phyloP scores from a whole-genome alignment of 345 rosid genomes.

The Aegle marmelos region DNA sequence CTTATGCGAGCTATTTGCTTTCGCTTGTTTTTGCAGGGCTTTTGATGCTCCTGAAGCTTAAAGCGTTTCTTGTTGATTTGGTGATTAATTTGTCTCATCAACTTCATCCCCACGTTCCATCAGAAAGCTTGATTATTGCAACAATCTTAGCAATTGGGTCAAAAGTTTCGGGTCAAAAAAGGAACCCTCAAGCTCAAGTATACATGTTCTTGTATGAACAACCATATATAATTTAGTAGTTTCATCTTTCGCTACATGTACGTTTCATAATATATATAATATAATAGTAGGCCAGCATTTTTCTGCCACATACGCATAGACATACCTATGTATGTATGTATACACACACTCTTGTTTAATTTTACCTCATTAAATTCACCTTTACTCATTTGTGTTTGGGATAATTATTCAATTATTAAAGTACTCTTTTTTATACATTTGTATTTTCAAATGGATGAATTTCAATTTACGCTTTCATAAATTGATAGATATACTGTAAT shows the following conservation, averaged over 20 bases:
- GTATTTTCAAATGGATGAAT: too few relatives aligned
- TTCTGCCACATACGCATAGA: not conserved
- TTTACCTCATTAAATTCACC: too few relatives aligned
- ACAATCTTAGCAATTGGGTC: not conserved
- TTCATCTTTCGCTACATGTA: not conserved
- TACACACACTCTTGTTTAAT: too few relatives aligned
- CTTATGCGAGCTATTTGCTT: not conserved
- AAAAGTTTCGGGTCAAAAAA: conserved; percentile 1
- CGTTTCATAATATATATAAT: not conserved
- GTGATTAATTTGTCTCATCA: conserved; percentile 7
- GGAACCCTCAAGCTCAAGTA: not conserved
- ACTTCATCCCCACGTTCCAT: not conserved
- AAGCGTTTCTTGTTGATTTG: not conserved
- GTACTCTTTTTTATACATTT: too few relatives aligned
- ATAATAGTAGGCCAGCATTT: not conserved
- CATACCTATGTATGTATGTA: too few relatives aligned
- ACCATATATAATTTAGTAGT: not conserved
- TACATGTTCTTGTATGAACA: not conserved
- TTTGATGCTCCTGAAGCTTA: conserved; percentile 21
- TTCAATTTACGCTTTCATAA: too few relatives aligned
- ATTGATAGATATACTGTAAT: too few relatives aligned
- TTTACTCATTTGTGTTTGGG: too few relatives aligned
- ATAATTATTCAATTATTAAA: too few relatives aligned
- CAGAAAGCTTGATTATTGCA: not conserved
- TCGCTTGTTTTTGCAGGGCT: conserved; percentile 17